These are phyloP conservation scores for Eimeria necatrix DNA, from an alignment of 169 alveolate species.

Conservation along the genomic window DNA sequence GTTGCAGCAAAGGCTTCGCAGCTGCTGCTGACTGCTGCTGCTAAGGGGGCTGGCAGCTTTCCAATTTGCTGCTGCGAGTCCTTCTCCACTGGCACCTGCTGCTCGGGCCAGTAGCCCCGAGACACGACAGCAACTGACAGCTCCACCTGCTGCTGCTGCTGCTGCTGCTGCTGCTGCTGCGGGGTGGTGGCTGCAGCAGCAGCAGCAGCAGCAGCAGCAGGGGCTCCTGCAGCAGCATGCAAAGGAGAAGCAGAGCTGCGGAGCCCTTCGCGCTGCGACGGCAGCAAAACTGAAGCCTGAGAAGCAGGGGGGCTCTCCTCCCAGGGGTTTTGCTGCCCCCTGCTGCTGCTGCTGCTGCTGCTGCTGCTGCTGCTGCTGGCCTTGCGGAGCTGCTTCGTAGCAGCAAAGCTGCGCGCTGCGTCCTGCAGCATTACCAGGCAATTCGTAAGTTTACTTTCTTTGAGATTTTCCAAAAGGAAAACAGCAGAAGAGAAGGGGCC, in stretches of 20 bases:
- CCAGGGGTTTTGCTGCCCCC: neutral
- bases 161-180: slow-evolving; percentile 21
- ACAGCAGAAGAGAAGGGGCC: neutral
- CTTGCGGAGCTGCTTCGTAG: neutral
- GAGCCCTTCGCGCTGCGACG: neutral
- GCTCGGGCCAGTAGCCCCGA: neutral
- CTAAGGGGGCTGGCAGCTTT: neutral
- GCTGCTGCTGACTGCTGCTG: neutral
- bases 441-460: neutral
- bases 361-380: slow-evolving; percentile 27
- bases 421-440: neutral
- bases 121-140: neutral
- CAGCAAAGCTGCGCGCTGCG: neutral
- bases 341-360: slow-evolving; percentile 41
- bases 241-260: neutral
- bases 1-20: neutral
- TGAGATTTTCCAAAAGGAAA: neutral
- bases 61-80: neutral
- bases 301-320: neutral
- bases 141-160: neutral
- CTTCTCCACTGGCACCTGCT: neutral
- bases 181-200: neutral
- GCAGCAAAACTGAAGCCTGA: slow-evolving; percentile 20
- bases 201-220: neutral
- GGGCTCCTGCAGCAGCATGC: too few species aligned